A percentile compares a stretch with the other conserved stretches of the same genome.
Evolutionary conservation across 2,329 filamentous ascomycete genomes (phyloP).

Genomic region (Fusarium staphyleae): DNA sequence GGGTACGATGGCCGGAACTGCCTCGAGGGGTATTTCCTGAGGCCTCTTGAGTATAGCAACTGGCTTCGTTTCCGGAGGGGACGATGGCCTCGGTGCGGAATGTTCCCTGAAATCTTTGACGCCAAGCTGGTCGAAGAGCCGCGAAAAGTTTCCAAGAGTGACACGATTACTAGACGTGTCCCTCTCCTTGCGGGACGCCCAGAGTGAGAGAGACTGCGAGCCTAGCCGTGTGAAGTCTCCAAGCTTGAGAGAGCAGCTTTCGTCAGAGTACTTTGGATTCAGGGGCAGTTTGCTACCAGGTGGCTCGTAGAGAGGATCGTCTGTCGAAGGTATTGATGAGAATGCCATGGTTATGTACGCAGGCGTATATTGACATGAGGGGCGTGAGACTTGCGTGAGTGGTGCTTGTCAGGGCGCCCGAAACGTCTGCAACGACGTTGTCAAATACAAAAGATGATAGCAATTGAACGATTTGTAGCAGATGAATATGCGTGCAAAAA

Average conservation of each 20-base stretch:
- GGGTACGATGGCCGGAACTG: not conserved
- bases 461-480: not conserved
- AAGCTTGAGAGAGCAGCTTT: slow-evolving; percentile 14
- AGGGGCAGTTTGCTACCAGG: slow-evolving; percentile 16
- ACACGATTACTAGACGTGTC: not conserved
- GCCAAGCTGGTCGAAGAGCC: slow-evolving; percentile 26
- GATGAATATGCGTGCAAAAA: not conserved
- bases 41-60: slow-evolving; percentile 19
- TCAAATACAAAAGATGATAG: not conserved
- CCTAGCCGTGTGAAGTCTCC: slow-evolving; percentile 24
- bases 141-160: slow-evolving; percentile 28
- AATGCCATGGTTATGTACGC: slow-evolving; percentile 22
- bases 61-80: slow-evolving; percentile 2
- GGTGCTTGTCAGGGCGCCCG: not conserved
- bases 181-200: slow-evolving; percentile 10
- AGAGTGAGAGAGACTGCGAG: slow-evolving; percentile 8
- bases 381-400: not conserved
- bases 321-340: slow-evolving; percentile 13
- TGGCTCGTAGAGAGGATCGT: slow-evolving; percentile 28
- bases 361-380: slow-evolving; percentile 16
- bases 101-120: not conserved
- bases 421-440: not conserved
- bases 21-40: not conserved
- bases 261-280: not conserved
- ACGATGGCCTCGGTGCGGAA: not conserved